Conservation (phyloP, 495 filamentous ascomycete species). For the Penicillium samsonianum region DNA sequence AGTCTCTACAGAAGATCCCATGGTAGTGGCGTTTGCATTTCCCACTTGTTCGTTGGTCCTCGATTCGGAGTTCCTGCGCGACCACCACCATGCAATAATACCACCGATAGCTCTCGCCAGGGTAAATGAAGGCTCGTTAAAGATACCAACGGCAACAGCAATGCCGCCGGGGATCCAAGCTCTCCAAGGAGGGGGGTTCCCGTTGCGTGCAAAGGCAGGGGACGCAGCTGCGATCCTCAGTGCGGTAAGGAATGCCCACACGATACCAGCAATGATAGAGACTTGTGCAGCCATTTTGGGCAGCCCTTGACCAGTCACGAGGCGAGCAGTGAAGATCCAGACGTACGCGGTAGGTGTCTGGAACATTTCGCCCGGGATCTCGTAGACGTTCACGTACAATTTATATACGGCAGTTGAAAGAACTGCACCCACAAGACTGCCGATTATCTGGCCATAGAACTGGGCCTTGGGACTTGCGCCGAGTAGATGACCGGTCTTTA, state of each 20-base stretch:
- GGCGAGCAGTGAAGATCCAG: slow-evolving; percentile 93
- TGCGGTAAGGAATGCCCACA: slow-evolving; percentile 71
- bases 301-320: slow-evolving; percentile 91
- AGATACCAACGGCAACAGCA: slow-evolving; percentile 96
- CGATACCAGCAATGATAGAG: slow-evolving; percentile 64
- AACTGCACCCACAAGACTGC: slow-evolving; percentile 83
- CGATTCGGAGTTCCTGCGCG: slow-evolving; percentile 27
- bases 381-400: slow-evolving; percentile 87
- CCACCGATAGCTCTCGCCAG: slow-evolving; percentile 87
- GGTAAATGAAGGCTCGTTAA: slow-evolving; percentile 95
- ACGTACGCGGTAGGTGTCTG: slow-evolving; percentile 93
- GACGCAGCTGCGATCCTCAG: slow-evolving; percentile 60
- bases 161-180: slow-evolving; percentile 82
- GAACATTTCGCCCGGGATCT: slow-evolving; percentile 83
- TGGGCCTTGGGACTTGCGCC: slow-evolving; percentile 92
- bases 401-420: slow-evolving; percentile 86
- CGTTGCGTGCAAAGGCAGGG: slow-evolving; percentile 25
- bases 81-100: slow-evolving; percentile 74
- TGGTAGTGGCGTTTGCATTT: not conserved
- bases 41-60: not conserved
- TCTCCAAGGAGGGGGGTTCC: slow-evolving; percentile 38
- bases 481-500: slow-evolving; percentile 94
- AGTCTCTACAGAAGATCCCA: not conserved
- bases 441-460: slow-evolving; percentile 95
- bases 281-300: slow-evolving; percentile 79